These are phyloP conservation scores for Apocynum venetum DNA, from an alignment of 257 asterid genomes.

Conservation along the genomic window DNA sequence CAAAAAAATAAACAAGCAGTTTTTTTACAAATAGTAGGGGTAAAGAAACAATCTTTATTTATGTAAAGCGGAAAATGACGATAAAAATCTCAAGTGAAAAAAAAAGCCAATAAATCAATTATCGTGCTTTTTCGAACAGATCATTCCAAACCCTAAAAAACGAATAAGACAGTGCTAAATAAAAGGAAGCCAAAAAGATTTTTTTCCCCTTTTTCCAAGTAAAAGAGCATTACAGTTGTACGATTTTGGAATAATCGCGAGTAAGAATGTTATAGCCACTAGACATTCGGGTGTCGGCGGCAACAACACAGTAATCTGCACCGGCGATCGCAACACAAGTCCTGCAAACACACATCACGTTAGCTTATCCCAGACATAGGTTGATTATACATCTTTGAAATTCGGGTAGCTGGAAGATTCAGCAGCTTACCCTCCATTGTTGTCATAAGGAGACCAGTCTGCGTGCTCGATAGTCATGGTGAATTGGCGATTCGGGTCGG, in stretches of 20 bases:
- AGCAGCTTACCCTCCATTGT: constrained; percentile 79
- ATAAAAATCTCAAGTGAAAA: neutral
- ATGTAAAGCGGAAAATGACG: neutral
- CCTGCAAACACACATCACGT: constrained; percentile 36
- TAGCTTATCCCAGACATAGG: neutral
- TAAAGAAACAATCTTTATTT: no score
- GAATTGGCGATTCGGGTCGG: constrained; percentile 3
- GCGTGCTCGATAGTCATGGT: constrained; percentile 78
- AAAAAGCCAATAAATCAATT: neutral
- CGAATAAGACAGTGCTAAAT: neutral
- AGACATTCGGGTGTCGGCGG: constrained; percentile 92
- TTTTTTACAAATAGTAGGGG: no score
- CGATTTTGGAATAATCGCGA: constrained; percentile 92
- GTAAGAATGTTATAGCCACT: constrained; percentile 70
- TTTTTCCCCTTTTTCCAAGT: neutral
- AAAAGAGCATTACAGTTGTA: constrained; percentile 47
- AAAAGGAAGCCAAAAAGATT: neutral
- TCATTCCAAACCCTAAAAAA: neutral
- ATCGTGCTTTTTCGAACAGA: neutral
- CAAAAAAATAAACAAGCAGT: neutral
- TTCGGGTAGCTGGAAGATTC: neutral
- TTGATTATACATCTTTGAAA: neutral
- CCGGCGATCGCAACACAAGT: constrained; percentile 94
- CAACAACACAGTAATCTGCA: constrained; percentile 90
- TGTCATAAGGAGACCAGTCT: constrained; percentile 93